phyloP scores from a whole-genome alignment of 208 protist genomes.

The Trypanosoma brucei region DNA sequence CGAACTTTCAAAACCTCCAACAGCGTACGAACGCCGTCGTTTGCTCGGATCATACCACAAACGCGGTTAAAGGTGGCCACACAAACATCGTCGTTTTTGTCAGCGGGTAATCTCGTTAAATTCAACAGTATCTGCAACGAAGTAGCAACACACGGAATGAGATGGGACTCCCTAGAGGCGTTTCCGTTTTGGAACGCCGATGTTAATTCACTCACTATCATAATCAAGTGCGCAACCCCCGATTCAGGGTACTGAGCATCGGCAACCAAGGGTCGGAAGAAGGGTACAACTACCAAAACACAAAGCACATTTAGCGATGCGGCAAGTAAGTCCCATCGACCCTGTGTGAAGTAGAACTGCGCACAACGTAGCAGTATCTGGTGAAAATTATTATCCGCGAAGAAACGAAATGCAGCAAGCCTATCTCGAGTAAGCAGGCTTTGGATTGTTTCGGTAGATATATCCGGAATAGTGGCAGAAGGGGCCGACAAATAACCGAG shows the following conservation, averaged over 20 bases:
- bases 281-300: constrained; percentile 70
- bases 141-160: constrained; percentile 59
- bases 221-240: constrained; percentile 70
- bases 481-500: constrained; percentile 54
- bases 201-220: constrained; percentile 67
- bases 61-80: constrained; percentile 62
- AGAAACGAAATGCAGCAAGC: constrained; percentile 41
- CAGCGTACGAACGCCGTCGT: constrained; percentile 71
- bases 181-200: constrained; percentile 54
- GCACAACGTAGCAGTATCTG: constrained; percentile 57
- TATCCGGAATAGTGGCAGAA: constrained; percentile 46
- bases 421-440: constrained; percentile 68
- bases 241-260: constrained; percentile 64
- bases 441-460: constrained; percentile 72
- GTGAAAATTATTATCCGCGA: constrained; percentile 68
- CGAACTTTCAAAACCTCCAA: constrained; percentile 64
- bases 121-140: constrained; percentile 77
- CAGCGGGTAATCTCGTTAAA: constrained; percentile 56
- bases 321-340: constrained; percentile 70
- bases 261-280: constrained; percentile 62
- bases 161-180: constrained; percentile 59
- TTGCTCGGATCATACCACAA: constrained; percentile 63
- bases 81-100: constrained; percentile 56
- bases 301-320: constrained; percentile 64
- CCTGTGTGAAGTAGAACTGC: constrained; percentile 81